These are phyloP conservation scores for Gypsophila paniculata DNA, from an alignment of 179 eudicot species.

Conservation along the genomic window DNA sequence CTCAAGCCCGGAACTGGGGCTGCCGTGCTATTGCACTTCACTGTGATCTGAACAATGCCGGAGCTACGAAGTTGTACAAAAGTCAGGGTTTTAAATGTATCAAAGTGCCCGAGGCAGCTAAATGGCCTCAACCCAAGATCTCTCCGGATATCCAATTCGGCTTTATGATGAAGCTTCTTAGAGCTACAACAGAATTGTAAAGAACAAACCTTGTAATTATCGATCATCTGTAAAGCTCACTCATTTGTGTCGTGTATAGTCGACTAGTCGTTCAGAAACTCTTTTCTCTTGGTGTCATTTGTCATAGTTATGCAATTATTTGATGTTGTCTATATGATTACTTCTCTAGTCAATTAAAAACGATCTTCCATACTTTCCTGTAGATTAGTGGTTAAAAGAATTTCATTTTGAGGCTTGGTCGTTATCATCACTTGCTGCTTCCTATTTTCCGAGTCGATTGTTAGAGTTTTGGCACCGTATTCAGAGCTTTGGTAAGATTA, in stretches of 20 bases:
- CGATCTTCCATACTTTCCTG: neutral
- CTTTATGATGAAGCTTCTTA: constrained; percentile 92
- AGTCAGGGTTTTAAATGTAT: constrained; percentile 64
- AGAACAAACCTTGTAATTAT: neutral
- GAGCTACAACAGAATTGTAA: constrained; percentile 19
- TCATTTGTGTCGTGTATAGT: constrained; percentile 7
- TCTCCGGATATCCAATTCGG: constrained; percentile 60
- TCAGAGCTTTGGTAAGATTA: too few relatives aligned
- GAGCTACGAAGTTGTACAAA: constrained; percentile 60
- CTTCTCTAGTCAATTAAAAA: neutral
- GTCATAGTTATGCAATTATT: neutral
- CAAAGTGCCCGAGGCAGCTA: constrained; percentile 71
- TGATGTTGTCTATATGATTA: neutral
- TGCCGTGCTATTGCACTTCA: constrained; percentile 88
- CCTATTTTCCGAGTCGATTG: too few relatives aligned
- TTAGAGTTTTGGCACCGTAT: too few relatives aligned
- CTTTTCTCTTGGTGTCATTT: constrained; percentile 8
- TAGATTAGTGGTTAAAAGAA: neutral
- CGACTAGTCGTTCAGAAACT: neutral
- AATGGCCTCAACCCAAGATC: constrained; percentile 90
- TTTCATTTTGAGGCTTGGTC: too few relatives aligned
- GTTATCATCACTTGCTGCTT: too few relatives aligned
- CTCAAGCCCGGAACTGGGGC: constrained; percentile 81
- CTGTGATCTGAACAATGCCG: constrained; percentile 66
- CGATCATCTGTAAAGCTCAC: constrained; percentile 9